Evolutionary conservation across 345 rosid species (phyloP).

Genomic region (Clarkia xantiana): DNA sequence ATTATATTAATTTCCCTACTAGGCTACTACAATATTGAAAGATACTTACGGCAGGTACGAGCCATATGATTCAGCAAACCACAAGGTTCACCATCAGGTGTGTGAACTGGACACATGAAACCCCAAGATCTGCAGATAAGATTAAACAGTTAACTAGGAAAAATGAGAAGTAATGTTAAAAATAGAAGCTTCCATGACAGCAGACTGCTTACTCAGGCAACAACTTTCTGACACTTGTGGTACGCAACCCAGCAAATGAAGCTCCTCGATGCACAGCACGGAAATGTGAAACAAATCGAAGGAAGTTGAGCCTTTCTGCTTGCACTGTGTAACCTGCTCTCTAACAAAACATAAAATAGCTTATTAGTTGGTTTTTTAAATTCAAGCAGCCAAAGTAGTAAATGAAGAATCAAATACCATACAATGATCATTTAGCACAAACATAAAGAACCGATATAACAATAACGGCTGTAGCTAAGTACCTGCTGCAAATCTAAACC

Average conservation of each 20-base stretch:
- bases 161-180: no score
- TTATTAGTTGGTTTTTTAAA: no score
- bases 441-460: not conserved
- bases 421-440: not conserved
- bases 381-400: no score
- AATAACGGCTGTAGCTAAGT: not conserved
- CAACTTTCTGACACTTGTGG: conserved; percentile 91
- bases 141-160: no score
- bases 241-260: conserved; percentile 91
- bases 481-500: conserved; percentile 95
- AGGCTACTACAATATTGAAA: no score
- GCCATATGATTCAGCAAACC: conserved; percentile 96
- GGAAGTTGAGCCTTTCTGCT: conserved; percentile 95
- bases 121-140: conserved; percentile 73
- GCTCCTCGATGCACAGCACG: conserved; percentile 96
- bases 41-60: conserved; percentile 50
- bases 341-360: conserved; percentile 20
- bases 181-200: no score
- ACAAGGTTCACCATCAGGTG: conserved; percentile 99
- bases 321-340: conserved; percentile 93
- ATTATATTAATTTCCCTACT: not conserved
- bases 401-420: not conserved
- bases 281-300: conserved; percentile 80
- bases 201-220: conserved; percentile 65
- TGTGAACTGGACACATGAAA: conserved; percentile 95